A percentile compares a stretch with the other conserved stretches of the same genome.
These are phyloP conservation scores for Candida endomychidarum DNA, from an alignment of 805 yeast genomes.

Conservation along the genomic window DNA sequence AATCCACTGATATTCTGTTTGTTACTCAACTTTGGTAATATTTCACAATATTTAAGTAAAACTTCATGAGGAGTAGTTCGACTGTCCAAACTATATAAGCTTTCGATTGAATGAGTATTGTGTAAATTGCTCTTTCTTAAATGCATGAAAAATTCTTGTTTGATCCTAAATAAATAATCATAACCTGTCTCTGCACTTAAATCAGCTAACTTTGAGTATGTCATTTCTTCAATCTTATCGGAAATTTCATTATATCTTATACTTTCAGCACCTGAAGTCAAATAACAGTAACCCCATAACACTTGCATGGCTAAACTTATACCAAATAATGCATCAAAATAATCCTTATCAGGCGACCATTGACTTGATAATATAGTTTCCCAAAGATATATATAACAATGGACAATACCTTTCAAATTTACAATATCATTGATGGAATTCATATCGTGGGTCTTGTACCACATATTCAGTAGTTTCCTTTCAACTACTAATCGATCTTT, in stretches of 20 bases:
- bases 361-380: conserved; percentile 29
- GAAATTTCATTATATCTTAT: conserved; percentile 18
- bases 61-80: conserved; percentile 25
- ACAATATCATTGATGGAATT: conserved; percentile 23
- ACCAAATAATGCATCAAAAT: conserved; percentile 37
- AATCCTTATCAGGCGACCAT: conserved; percentile 37
- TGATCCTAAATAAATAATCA: conserved; percentile 33
- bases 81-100: conserved; percentile 12
- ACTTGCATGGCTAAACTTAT: conserved; percentile 38
- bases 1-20: conserved; percentile 43
- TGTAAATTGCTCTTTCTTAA: conserved; percentile 26
- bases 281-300: conserved; percentile 40
- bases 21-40: conserved; percentile 31
- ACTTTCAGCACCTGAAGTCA: conserved; percentile 27
- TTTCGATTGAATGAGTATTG: conserved; percentile 24
- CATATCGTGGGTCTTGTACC: conserved; percentile 21
- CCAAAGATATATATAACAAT: conserved; percentile 42
- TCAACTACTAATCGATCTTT: conserved; percentile 37
- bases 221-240: conserved; percentile 15
- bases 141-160: conserved; percentile 32
- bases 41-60: conserved; percentile 32
- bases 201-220: conserved; percentile 26
- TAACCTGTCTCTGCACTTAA: conserved; percentile 38
- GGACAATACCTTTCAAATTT: conserved; percentile 36
- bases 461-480: conserved; percentile 31